A percentile compares a stretch with the other conserved stretches of the same genome.
These are phyloP conservation scores for Pseudogymnoascus sp. DNA, from an alignment of 2,329 filamentous ascomycete species.

Conservation along the genomic window DNA sequence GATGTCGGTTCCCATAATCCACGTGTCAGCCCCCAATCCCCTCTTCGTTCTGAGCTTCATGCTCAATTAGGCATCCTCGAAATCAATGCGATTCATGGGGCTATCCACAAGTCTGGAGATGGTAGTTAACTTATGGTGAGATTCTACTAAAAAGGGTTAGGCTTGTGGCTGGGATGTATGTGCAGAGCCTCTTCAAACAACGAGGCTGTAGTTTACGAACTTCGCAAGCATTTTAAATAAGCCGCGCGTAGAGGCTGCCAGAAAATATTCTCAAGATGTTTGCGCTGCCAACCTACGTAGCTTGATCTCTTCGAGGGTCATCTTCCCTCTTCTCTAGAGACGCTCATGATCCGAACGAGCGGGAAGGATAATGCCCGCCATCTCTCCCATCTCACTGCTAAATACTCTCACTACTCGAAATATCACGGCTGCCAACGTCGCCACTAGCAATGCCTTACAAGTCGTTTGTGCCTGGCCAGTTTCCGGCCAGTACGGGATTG, in stretches of 20 bases:
- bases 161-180: not conserved
- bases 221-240: not conserved
- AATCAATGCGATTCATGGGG: too few species aligned
- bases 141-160: not conserved
- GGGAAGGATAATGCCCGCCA: constrained; percentile 28
- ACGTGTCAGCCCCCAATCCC: too few species aligned
- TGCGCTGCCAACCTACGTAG: not conserved
- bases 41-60: too few species aligned
- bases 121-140: not conserved
- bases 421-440: constrained; percentile 15
- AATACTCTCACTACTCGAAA: constrained; percentile 19
- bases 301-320: not conserved
- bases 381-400: constrained; percentile 27
- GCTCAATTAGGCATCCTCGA: too few species aligned
- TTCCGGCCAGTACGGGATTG: constrained; percentile 49
- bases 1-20: too few species aligned
- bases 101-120: not conserved
- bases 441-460: constrained; percentile 26
- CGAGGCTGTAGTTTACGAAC: not conserved
- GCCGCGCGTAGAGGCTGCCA: not conserved
- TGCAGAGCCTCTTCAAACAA: not conserved
- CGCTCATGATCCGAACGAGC: not conserved
- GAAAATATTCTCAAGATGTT: not conserved
- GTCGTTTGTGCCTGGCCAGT: constrained; percentile 51
- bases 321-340: not conserved